Conservation (phyloP, 768 basidiomycete genomes). For the Amanita fuliginea region DNA sequence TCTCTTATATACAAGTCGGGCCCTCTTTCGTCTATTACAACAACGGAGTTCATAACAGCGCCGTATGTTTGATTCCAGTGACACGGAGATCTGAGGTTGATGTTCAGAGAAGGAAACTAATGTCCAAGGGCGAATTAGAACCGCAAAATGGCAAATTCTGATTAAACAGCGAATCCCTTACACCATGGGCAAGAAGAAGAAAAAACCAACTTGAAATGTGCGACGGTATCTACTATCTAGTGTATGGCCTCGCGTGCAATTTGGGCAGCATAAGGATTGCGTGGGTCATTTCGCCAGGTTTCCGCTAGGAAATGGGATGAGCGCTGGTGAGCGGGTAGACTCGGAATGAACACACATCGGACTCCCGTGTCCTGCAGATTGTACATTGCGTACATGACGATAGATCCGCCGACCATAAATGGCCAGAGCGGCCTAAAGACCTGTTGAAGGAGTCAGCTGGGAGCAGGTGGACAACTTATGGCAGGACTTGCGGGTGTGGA, state of each 20-base stretch:
- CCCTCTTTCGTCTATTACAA: too few relatives aligned
- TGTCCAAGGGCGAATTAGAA: too few relatives aligned
- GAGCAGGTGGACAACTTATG: conserved; percentile 2
- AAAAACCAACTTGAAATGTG: too few relatives aligned
- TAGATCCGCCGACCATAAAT: conserved; percentile 53
- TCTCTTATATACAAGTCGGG: too few relatives aligned
- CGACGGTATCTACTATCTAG: conserved; percentile 13
- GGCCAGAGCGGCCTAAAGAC: conserved; percentile 70
- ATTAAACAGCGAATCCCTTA: too few relatives aligned
- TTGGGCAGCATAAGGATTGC: conserved; percentile 37
- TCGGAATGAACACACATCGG: conserved; percentile 43
- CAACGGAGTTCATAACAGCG: too few relatives aligned
- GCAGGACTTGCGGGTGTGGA: conserved; percentile 54
- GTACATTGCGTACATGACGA: conserved; percentile 58
- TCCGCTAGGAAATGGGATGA: too few relatives aligned
- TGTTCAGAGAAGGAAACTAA: too few relatives aligned
- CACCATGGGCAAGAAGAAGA: too few relatives aligned
- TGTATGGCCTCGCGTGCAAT: conserved; percentile 54
- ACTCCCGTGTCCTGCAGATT: conserved; percentile 61
- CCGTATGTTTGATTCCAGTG: too few relatives aligned
- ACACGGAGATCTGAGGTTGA: too few relatives aligned
- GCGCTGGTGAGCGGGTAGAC: neutral
- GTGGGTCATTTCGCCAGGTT: conserved; percentile 57
- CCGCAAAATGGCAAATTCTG: too few relatives aligned
- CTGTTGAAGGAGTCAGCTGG: conserved; percentile 24